A percentile compares a stretch with the other conserved stretches of the same genome.
phyloP scores from a whole-genome alignment of 2,329 filamentous ascomycete species.

The Exophiala mesophila region DNA sequence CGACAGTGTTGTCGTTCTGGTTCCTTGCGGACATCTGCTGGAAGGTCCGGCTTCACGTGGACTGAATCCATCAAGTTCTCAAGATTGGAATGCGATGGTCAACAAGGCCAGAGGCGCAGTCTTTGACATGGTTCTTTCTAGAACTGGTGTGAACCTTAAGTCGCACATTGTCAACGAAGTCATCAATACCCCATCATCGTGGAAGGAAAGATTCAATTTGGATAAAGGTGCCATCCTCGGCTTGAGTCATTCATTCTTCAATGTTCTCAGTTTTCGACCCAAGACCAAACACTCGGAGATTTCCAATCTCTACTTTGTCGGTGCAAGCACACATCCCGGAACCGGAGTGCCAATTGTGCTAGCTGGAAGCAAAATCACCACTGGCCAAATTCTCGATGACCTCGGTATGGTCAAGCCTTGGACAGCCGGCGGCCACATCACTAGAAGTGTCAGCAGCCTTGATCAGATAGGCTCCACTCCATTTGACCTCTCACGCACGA shows the following conservation, averaged over 20 bases:
- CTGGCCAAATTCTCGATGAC: conserved; percentile 48
- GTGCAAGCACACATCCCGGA: conserved; percentile 69
- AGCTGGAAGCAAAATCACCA: conserved; percentile 61
- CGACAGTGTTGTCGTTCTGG: conserved; percentile 64
- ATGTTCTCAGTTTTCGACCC: conserved; percentile 34
- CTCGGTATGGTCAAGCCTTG: conserved; percentile 38
- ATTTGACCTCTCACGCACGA: conserved; percentile 11
- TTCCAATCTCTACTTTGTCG: conserved; percentile 62
- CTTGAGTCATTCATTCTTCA: conserved; percentile 65
- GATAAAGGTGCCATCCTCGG: conserved; percentile 71
- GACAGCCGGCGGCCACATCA: conserved; percentile 24
- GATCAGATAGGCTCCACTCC: conserved; percentile 18
- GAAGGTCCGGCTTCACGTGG: conserved; percentile 28
- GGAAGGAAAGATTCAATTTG: conserved; percentile 66
- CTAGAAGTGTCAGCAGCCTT: conserved; percentile 19
- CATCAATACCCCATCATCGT: conserved; percentile 61
- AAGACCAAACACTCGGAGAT: conserved; percentile 29
- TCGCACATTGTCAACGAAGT: conserved; percentile 54
- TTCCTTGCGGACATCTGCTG: conserved; percentile 65
- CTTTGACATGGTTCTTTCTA: conserved; percentile 55
- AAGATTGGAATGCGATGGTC: conserved; percentile 61
- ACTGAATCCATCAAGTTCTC: conserved; percentile 30
- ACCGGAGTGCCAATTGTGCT: conserved; percentile 71
- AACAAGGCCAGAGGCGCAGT: conserved; percentile 55
- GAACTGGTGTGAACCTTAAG: conserved; percentile 53